phyloP scores from a whole-genome alignment of 1,284 basidiomycete genomes.

The Caloboletus inedulis region DNA sequence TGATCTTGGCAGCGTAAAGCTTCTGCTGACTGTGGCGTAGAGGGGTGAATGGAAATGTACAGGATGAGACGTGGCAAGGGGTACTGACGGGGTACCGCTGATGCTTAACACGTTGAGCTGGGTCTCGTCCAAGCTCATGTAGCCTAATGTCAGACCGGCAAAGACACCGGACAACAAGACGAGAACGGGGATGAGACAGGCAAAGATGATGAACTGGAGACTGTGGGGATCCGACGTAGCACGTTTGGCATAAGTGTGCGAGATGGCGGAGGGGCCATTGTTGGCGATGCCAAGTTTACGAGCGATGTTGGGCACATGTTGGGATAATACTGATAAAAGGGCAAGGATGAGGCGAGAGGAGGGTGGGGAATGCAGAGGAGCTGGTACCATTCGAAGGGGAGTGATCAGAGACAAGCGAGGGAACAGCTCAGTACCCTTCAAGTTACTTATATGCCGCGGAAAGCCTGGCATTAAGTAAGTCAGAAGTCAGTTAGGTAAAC shows the following conservation, averaged over 20 bases:
- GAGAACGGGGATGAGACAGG: conserved; percentile 47
- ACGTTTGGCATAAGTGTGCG: conserved; percentile 27
- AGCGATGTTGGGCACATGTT: conserved; percentile 30
- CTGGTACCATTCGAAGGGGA: conserved; percentile 32
- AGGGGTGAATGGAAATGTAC: neutral
- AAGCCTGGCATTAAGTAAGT: conserved; percentile 7
- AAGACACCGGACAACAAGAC: conserved; percentile 56
- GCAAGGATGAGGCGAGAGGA: conserved; percentile 25
- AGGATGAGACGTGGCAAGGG: neutral
- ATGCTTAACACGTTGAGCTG: conserved; percentile 85
- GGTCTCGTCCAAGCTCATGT: conserved; percentile 92
- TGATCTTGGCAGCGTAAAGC: conserved; percentile 79
- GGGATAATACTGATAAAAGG: conserved; percentile 24
- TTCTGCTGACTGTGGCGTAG: conserved; percentile 59
- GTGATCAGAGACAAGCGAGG: neutral
- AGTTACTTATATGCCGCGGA: conserved; percentile 3
- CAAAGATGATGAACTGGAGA: conserved; percentile 30
- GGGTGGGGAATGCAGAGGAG: conserved; percentile 27
- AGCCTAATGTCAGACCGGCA: conserved; percentile 80
- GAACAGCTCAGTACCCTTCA: neutral
- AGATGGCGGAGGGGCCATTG: conserved; percentile 4
- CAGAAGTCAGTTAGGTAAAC: conserved; percentile 20
- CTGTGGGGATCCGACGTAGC: conserved; percentile 10
- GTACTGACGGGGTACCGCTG: conserved; percentile 73
- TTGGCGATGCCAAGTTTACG: conserved; percentile 17